phyloP scores from a whole-genome alignment of 805 yeast species.

The Deakozyma indianensis region DNA sequence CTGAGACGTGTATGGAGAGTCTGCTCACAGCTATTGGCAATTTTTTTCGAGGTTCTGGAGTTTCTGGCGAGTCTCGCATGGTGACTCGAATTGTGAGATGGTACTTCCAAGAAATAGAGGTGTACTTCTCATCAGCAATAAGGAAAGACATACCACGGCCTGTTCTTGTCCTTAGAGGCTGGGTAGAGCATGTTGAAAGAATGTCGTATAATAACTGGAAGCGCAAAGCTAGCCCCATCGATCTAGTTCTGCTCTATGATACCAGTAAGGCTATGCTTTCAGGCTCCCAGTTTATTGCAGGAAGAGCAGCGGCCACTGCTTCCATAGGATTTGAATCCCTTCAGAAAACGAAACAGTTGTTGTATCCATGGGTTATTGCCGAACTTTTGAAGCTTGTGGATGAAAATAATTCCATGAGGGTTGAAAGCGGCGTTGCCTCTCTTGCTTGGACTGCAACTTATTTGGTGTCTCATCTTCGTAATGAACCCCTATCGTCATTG shows the following conservation, averaged over 20 bases:
- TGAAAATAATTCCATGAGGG: neutral
- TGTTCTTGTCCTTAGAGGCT: neutral
- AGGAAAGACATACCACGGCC: neutral
- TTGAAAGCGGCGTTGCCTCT: neutral
- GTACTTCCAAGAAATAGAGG: slow-evolving; percentile 1
- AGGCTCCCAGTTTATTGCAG: neutral
- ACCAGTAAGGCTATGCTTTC: neutral
- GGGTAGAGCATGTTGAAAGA: neutral
- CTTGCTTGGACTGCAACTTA: neutral
- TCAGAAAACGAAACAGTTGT: neutral
- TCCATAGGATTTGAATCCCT: neutral
- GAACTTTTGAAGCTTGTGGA: neutral
- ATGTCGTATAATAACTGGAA: neutral
- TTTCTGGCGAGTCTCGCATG: neutral
- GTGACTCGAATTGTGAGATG: neutral
- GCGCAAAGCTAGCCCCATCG: neutral
- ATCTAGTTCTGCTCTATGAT: neutral
- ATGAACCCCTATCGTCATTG: neutral
- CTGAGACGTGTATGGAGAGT: neutral
- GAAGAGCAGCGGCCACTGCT: neutral
- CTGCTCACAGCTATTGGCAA: neutral
- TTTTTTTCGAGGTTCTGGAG: neutral
- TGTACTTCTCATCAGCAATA: neutral
- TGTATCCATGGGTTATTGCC: neutral
- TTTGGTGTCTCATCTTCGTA: neutral